Conservation (phyloP, 495 filamentous ascomycete genomes). For the Aspergillus biplanus region DNA sequence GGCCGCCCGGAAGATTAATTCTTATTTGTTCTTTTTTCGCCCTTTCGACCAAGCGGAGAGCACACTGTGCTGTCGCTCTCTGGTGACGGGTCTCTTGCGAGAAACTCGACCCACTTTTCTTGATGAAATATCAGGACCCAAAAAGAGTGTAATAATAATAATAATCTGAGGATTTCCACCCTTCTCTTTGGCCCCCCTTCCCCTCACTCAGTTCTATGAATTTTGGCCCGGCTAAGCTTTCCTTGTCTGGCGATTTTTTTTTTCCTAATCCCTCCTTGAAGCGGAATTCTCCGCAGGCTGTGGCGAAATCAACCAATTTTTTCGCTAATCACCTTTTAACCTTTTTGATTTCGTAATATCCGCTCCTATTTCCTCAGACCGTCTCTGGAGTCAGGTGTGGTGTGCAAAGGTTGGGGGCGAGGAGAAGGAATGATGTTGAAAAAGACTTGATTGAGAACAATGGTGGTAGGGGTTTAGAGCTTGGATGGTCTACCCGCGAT, state of each 20-base stretch:
- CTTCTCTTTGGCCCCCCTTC: slow-evolving; percentile 26
- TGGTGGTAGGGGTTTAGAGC: slow-evolving; percentile 38
- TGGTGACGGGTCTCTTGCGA: slow-evolving; percentile 34
- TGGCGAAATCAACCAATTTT: slow-evolving; percentile 7
- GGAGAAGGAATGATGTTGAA: slow-evolving; percentile 22
- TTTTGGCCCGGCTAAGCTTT: slow-evolving; percentile 33
- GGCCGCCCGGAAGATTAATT: slow-evolving; percentile 26
- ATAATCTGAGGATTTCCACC: slow-evolving; percentile 8
- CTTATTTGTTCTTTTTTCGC: slow-evolving; percentile 26
- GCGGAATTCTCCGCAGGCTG: slow-evolving; percentile 6
- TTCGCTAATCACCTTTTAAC: slow-evolving; percentile 1
- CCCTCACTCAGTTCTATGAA: slow-evolving; percentile 17
- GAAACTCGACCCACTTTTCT: slow-evolving; percentile 26
- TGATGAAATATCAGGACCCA: slow-evolving; percentile 27
- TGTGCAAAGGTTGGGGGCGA: slow-evolving; percentile 7
- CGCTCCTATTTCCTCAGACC: slow-evolving; percentile 10
- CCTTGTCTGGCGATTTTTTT: slow-evolving; percentile 27
- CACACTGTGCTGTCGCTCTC: slow-evolving; percentile 30
- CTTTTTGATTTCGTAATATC: background rate
- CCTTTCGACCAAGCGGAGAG: slow-evolving; percentile 10
- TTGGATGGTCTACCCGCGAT: slow-evolving; percentile 51
- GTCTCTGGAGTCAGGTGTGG: slow-evolving; percentile 4
- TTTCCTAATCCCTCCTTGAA: slow-evolving; percentile 9
- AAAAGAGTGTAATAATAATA: slow-evolving; percentile 15
- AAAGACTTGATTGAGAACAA: slow-evolving; percentile 22